A percentile compares a stretch with the other conserved stretches of the same genome.
phyloP scores from a whole-genome alignment of 2,329 filamentous ascomycete species.

The Coniella lustricola region DNA sequence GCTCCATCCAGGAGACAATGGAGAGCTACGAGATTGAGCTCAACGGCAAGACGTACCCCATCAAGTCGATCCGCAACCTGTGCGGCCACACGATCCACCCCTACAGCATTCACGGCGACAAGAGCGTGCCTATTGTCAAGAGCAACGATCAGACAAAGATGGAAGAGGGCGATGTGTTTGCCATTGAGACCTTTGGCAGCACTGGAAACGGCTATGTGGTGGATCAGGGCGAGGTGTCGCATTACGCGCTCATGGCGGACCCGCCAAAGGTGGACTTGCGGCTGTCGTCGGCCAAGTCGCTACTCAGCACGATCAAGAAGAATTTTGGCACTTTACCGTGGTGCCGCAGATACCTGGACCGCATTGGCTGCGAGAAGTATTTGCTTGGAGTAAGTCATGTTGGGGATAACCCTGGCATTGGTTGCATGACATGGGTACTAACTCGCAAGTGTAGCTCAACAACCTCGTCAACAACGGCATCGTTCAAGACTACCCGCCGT shows the following conservation, averaged over 20 bases:
- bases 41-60: conserved; percentile 67
- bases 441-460: conserved; percentile 55
- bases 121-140: conserved; percentile 92
- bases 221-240: conserved; percentile 84
- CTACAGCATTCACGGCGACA: conserved; percentile 85
- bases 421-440: too few species aligned
- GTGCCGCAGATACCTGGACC: conserved; percentile 83
- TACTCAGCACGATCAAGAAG: conserved; percentile 87
- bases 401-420: too few species aligned
- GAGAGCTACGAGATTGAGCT: conserved; percentile 88
- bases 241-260: conserved; percentile 73
- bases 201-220: conserved; percentile 83
- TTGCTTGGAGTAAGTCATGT: conserved; percentile 74
- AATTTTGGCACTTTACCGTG: conserved; percentile 93
- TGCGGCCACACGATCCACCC: conserved; percentile 86
- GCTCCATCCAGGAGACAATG: conserved; percentile 82
- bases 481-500: conserved; percentile 82
- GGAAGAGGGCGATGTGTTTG: conserved; percentile 94
- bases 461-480: conserved; percentile 76
- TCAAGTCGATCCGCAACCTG: conserved; percentile 81
- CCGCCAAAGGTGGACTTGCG: conserved; percentile 69
- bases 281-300: conserved; percentile 73
- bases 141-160: conserved; percentile 85
- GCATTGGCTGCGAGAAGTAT: conserved; percentile 92
- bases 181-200: conserved; percentile 92